Conservation (phyloP, 164 flowering plant genomes). For the Vitis rotundifolia region DNA sequence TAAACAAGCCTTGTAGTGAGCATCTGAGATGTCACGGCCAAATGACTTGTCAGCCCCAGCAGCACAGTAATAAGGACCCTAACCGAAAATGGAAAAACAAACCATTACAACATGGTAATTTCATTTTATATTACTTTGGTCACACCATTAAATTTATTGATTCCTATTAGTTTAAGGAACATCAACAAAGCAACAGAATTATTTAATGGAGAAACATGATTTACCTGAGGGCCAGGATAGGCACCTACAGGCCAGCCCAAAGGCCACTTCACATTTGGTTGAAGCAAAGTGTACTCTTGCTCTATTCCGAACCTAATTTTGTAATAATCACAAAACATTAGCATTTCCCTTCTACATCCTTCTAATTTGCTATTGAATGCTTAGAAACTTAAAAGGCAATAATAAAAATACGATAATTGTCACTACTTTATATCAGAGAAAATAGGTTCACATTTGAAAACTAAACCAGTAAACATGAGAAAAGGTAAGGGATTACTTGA, state of each 20-base stretch:
- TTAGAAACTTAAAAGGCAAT: neutral
- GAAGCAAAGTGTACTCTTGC: slow-evolving; percentile 96
- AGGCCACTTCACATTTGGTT: slow-evolving; percentile 89
- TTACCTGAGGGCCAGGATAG: slow-evolving; percentile 97
- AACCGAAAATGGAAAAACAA: slow-evolving; percentile 11
- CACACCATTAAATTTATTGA: neutral
- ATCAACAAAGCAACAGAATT: neutral
- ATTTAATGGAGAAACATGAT: neutral
- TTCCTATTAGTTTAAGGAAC: neutral
- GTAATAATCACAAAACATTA: slow-evolving; percentile 3
- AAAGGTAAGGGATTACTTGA: no score
- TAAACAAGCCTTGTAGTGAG: slow-evolving; percentile 98
- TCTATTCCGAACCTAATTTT: slow-evolving; percentile 86
- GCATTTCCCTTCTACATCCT: neutral
- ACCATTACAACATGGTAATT: neutral
- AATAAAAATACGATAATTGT: neutral
- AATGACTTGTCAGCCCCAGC: slow-evolving; percentile 97
- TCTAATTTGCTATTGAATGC: no score
- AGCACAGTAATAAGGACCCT: slow-evolving; percentile 98
- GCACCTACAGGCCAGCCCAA: slow-evolving; percentile 99
- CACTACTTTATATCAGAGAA: no score
- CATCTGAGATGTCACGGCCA: slow-evolving; percentile 96
- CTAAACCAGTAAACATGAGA: no score
- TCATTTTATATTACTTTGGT: neutral
- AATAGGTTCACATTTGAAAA: no score